phyloP scores from a whole-genome alignment of 176 grass and related monocot genomes.

The Phoenix dactylifera region DNA sequence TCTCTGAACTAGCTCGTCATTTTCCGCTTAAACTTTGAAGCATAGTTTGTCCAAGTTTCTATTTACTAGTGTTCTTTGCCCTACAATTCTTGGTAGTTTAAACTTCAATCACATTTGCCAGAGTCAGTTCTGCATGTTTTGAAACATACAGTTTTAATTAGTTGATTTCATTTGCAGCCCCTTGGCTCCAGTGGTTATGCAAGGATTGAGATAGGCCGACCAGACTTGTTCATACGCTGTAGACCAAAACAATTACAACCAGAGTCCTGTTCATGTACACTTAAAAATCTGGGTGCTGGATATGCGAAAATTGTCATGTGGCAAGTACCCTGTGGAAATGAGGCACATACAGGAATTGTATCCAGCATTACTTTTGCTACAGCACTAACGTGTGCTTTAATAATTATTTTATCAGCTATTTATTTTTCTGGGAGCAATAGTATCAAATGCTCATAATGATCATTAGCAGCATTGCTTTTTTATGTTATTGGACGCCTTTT shows the following conservation, averaged over 20 bases:
- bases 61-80: too few species aligned
- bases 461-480: too few species aligned
- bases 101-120: too few species aligned
- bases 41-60: too few species aligned
- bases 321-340: slow-evolving; percentile 59
- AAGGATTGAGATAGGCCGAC: slow-evolving; percentile 30
- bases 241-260: slow-evolving; percentile 25
- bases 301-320: slow-evolving; percentile 30
- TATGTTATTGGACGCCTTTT: too few species aligned
- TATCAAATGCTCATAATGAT: too few species aligned
- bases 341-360: slow-evolving; percentile 47
- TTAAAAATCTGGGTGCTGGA: slow-evolving; percentile 12
- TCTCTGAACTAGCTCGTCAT: too few species aligned
- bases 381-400: slow-evolving; percentile 58
- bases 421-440: background rate
- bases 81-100: too few species aligned
- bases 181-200: slow-evolving; percentile 48
- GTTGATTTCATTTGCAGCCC: slow-evolving; percentile 37
- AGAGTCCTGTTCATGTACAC: slow-evolving; percentile 31
- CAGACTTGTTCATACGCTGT: slow-evolving; percentile 52
- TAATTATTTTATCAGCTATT: slow-evolving; percentile 42
- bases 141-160: background rate
- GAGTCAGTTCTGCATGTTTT: too few species aligned
- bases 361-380: slow-evolving; percentile 58
- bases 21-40: too few species aligned